Evolutionary conservation across 257 asterid species (phyloP).

Genomic region (Craterostigma plantagineum): DNA sequence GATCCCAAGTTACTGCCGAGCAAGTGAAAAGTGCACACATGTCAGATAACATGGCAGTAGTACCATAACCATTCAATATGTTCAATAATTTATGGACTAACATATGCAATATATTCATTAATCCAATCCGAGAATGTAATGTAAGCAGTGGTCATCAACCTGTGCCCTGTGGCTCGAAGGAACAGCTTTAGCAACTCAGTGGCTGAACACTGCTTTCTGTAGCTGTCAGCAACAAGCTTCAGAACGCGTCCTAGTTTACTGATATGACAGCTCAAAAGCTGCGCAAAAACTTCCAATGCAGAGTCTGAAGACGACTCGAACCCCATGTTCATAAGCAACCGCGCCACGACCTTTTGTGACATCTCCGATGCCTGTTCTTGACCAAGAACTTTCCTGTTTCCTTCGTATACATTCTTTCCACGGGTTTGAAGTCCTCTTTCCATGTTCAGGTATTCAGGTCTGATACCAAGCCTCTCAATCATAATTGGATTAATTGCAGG

Average conservation of each 20-base stretch:
- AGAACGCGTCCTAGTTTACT: constrained; percentile 60
- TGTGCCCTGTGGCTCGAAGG: constrained; percentile 62
- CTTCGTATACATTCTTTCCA: constrained; percentile 48
- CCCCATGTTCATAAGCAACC: constrained; percentile 43
- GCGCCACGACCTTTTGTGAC: constrained; percentile 67
- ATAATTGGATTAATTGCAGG: too few relatives aligned
- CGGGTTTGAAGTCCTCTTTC: constrained; percentile 52
- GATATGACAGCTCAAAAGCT: constrained; percentile 62
- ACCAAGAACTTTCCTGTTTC: constrained; percentile 41
- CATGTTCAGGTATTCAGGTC: constrained; percentile 21
- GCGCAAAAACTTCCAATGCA: constrained; percentile 53
- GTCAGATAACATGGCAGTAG: constrained; percentile 3
- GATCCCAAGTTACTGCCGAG: constrained; percentile 51
- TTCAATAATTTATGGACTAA: constrained; percentile 2
- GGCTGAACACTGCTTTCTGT: constrained; percentile 80
- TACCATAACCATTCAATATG: too few relatives aligned
- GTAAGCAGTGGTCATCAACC: too few relatives aligned
- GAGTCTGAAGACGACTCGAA: constrained; percentile 74
- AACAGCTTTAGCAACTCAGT: constrained; percentile 79
- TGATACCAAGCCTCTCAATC: too few relatives aligned
- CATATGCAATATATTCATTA: constrained; percentile 10
- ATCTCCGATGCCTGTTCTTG: constrained; percentile 62
- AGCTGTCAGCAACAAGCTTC: constrained; percentile 77
- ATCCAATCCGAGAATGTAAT: constrained; percentile 16
- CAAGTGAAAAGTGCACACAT: constrained; percentile 2